A percentile compares a stretch with the other conserved stretches of the same genome.
phyloP scores from a whole-genome alignment of 129 eudicot genomes.

The Oenanthe sinensis region DNA sequence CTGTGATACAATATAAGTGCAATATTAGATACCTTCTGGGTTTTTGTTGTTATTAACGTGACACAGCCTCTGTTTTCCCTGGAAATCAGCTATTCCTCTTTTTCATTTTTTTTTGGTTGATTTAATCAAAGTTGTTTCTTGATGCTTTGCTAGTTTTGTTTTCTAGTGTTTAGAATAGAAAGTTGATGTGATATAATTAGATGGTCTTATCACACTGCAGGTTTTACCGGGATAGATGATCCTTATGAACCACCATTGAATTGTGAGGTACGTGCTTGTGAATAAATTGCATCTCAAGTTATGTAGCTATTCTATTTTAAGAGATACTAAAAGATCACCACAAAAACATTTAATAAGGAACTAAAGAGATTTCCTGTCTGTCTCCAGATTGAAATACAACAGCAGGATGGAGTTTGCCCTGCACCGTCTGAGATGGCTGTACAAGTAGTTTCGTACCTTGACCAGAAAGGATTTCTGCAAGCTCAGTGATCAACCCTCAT shows the following conservation, averaged over 20 bases:
- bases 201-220: slow-evolving; percentile 29
- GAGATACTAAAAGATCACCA: not conserved
- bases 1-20: not conserved
- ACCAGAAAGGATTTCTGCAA: slow-evolving; percentile 60
- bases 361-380: not conserved
- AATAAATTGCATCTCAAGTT: not conserved
- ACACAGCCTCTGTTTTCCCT: not conserved
- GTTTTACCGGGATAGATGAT: slow-evolving; percentile 97
- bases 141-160: not conserved
- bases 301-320: not conserved
- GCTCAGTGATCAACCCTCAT: slow-evolving; percentile 25
- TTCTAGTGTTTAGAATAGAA: not conserved
- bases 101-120: not conserved
- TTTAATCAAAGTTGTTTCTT: not conserved
- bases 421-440: slow-evolving; percentile 79
- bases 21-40: not conserved
- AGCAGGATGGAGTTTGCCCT: slow-evolving; percentile 62
- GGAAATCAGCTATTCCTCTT: not conserved
- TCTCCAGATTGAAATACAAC: slow-evolving; percentile 60
- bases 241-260: slow-evolving; percentile 88
- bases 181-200: not conserved
- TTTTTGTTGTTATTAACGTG: not conserved
- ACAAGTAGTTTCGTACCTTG: slow-evolving; percentile 75
- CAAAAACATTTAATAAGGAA: not conserved
- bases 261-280: slow-evolving; percentile 57